Evolutionary conservation across 805 yeast genomes (phyloP).

Genomic region (Candida ulmi): DNA sequence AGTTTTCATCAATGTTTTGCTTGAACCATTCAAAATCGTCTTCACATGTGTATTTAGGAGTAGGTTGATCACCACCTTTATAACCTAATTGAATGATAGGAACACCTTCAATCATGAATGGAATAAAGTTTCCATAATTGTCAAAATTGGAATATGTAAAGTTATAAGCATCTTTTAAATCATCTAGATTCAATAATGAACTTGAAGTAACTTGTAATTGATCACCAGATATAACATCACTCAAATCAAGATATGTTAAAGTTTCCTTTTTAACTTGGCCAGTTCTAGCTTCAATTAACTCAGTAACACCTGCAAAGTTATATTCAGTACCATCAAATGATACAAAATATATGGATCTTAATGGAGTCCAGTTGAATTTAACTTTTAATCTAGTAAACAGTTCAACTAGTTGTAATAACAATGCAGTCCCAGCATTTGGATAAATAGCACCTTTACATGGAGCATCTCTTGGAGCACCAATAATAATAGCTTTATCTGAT

Average conservation of each 20-base stretch:
- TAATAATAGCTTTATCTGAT: slow-evolving; percentile 59
- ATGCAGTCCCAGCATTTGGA: slow-evolving; percentile 70
- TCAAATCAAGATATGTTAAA: slow-evolving; percentile 67
- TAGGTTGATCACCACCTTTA: slow-evolving; percentile 21
- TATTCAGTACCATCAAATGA: slow-evolving; percentile 82
- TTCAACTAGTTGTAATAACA: slow-evolving; percentile 65
- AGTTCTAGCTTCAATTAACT: slow-evolving; percentile 57
- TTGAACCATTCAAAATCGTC: slow-evolving; percentile 59
- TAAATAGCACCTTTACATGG: slow-evolving; percentile 67
- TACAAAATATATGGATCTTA: slow-evolving; percentile 74
- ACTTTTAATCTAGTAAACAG: slow-evolving; percentile 59
- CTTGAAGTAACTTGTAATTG: slow-evolving; percentile 52
- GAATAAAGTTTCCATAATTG: slow-evolving; percentile 58
- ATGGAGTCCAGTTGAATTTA: slow-evolving; percentile 72
- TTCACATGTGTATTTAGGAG: slow-evolving; percentile 51
- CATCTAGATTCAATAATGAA: slow-evolving; percentile 48
- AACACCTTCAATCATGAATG: slow-evolving; percentile 61
- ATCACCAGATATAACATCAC: slow-evolving; percentile 53
- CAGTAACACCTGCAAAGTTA: slow-evolving; percentile 81
- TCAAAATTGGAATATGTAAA: slow-evolving; percentile 25
- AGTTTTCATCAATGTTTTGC: slow-evolving; percentile 45
- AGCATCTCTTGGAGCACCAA: slow-evolving; percentile 83
- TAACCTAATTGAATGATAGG: slow-evolving; percentile 62
- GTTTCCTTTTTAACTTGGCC: slow-evolving; percentile 54
- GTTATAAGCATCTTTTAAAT: slow-evolving; percentile 20